Evolutionary conservation across 108 stramenopile species (phyloP), one percentile per base, ranked within the genome.

Genomic region (Fragilariopsis cylindrus): DNA sequence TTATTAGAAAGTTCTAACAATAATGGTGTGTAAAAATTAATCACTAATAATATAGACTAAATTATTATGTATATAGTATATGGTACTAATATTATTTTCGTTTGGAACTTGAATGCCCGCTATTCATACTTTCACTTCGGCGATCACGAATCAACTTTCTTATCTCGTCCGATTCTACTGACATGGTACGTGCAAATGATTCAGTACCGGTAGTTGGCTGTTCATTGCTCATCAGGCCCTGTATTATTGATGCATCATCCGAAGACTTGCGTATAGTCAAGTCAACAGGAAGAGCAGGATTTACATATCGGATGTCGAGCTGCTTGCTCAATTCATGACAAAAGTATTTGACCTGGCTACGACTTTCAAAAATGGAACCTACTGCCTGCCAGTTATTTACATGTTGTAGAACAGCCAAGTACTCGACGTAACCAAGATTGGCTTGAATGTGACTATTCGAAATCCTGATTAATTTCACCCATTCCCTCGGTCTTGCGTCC

Each of bases 311-410:
- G 71, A 89, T 89, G 41, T 77, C 84, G 43, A 92, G 77, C 68
- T 89, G 83, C 71, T 87, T 88, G 4, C 78, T 65, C 4, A 85
- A 77, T 79, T 92, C 91, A 0, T 86, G 77, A 58, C 87, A 86
- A 58, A 84, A 89, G 48, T 71, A 80, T n/a, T 39, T 19, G 7
- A 87, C 74, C 46, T 85, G 81, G 19, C 88, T 88, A 53, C 84
- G 82, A 75, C 89, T 92, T 13, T 83, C 67, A 7, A 87, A 49
- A 18, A 94, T 79, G 3, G 83, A 71, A 41, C 81, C 67, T 12
- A 82, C 15, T 39, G 83, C 65, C 65, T 85, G 84, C 86, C 82
- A 85, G 19, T 49, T 52, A 21, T 73, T 72, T 43, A 52, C 52
- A 46, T 79, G 78, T 41, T 79, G 67, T 74, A 78, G 77, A 84